Base-by-base conservation (phyloP, 2,329 filamentous ascomycete species). In the Pseudonectria buxi region DNA sequence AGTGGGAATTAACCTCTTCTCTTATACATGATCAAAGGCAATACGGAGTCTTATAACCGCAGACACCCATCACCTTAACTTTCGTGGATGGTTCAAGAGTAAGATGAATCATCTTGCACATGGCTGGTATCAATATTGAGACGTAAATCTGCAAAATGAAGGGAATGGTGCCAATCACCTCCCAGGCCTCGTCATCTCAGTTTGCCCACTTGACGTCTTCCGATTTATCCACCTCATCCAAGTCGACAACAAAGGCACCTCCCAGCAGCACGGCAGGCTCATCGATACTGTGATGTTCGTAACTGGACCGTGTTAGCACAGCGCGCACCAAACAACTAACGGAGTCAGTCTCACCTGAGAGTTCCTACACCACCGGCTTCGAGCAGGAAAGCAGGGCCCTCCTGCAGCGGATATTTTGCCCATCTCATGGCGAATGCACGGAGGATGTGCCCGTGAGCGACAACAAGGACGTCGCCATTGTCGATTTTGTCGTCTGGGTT, bases 381-480 rank as follows among this genome's bases (percentile, higher is more conserved):
- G n/a, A 95, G 65, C 42, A 95, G 69, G 56, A 95, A 78, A 6
- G 80, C 76, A 26, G 86, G 83, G 7, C 83, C 87, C 32, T 87
- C 81, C 36, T 77, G 74, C 39, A 95, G 67, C 10, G 76, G 69
- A 64, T 83, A 83, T 0, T 78, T 77, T 1, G 81, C 74, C 89
- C 89, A 95, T 24, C 88, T 73, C 69, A 90, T 86, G 6, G 89
- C 88, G 58, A 95, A 87, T 0, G 86, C 86, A 12, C 89, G 72
- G 35, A 95, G 65, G 37, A 95, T 90, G 63, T 95, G 89, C 0
- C 89, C 89, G 56, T 95, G 89, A 14, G 86, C 89, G 6, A 95
- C 86, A 32, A 95, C 70, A 15, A 75, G 9, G 54, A 67, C 43
- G 56, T 65, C 63, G 7, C 61, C 62, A 14, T 41, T 50, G 7